Evolutionary conservation across 805 yeast species (phyloP).

Genomic region (Isabelozyma heimii): DNA sequence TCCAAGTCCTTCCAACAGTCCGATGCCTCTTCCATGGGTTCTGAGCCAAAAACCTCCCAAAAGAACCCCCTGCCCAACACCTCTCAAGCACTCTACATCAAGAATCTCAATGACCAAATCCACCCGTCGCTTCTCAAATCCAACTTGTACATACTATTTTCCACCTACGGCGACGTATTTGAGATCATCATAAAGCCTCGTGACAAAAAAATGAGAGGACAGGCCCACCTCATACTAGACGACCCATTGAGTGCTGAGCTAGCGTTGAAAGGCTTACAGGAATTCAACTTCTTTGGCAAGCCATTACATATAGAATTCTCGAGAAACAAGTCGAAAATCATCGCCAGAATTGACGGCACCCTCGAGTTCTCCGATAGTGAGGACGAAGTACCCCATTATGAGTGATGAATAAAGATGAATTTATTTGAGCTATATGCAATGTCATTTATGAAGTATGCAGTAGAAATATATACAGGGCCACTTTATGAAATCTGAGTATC

Average conservation of each 20-base stretch:
- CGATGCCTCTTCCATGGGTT: no score
- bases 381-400: neutral
- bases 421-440: no score
- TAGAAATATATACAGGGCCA: no score
- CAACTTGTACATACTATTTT: conserved; percentile 55
- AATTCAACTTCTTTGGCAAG: conserved; percentile 52
- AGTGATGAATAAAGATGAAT: no score
- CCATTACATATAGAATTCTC: conserved; percentile 43
- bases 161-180: conserved; percentile 65
- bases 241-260: conserved; percentile 47
- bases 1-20: no score
- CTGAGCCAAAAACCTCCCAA: neutral
- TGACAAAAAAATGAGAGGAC: conserved; percentile 53
- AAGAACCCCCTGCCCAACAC: neutral
- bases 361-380: neutral
- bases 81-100: conserved; percentile 53
- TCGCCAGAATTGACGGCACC: conserved; percentile 5
- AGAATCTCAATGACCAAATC: conserved; percentile 59
- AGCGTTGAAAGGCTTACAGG: conserved; percentile 49
- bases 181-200: conserved; percentile 41
- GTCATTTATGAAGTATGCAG: no score
- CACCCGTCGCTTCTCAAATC: conserved; percentile 43
- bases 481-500: no score
- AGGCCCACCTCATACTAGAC: conserved; percentile 60
- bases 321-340: conserved; percentile 20